Evolutionary conservation across 345 rosid species (phyloP).

Genomic region (Stellera chamaejasme): DNA sequence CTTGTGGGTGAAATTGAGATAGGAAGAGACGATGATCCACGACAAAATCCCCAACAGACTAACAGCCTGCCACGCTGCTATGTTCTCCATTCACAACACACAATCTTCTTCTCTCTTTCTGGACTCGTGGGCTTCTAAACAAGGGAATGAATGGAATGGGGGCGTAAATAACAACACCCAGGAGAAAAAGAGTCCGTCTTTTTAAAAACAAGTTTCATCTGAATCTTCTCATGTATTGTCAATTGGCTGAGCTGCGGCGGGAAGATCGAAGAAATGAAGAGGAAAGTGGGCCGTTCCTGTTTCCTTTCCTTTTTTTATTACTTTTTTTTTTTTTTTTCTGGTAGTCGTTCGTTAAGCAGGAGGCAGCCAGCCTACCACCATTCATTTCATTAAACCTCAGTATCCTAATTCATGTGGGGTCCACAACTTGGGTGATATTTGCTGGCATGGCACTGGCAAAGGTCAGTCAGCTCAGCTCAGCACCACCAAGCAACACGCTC

Average conservation of each 20-base stretch:
- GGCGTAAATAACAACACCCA: background rate
- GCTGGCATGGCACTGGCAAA: no score
- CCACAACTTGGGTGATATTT: no score
- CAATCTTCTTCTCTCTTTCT: constrained; percentile 9
- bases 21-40: constrained; percentile 72
- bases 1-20: constrained; percentile 48
- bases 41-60: constrained; percentile 50
- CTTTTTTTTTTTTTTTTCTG: no score
- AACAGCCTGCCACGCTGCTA: constrained; percentile 49
- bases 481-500: no score
- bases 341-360: no score
- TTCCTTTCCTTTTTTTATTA: no score
- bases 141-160: background rate
- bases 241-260: background rate
- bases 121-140: background rate
- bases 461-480: no score
- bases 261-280: background rate
- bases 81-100: constrained; percentile 50
- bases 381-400: no score
- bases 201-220: no score
- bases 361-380: no score
- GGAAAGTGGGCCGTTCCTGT: background rate
- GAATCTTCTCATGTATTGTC: no score
- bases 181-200: background rate
- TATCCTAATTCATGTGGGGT: no score